Conservation (phyloP, 441 rosid genomes). For the Mallotus japonicus region DNA sequence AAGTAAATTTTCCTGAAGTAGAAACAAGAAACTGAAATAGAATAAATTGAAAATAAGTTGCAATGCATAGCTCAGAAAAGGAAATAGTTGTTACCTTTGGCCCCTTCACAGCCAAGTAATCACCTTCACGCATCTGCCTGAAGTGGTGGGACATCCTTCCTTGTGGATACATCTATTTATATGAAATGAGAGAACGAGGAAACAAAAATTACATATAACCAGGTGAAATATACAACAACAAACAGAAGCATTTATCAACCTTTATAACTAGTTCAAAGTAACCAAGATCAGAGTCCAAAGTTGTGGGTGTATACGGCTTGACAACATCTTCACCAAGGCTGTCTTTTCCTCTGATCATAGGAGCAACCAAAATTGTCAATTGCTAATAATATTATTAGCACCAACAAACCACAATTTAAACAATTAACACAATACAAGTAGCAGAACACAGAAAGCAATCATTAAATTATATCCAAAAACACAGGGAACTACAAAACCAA, state of each 20-base stretch:
- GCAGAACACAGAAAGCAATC: no score
- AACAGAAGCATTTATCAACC: conserved; percentile 34
- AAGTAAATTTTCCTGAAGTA: no score
- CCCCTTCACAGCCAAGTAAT: conserved; percentile 83
- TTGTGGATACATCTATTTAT: conserved; percentile 83
- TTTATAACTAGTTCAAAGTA: conserved; percentile 81
- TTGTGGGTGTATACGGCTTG: conserved; percentile 90
- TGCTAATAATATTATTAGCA: no score
- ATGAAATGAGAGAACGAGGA: conserved; percentile 13
- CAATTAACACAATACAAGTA: no score
- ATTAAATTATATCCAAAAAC: not conserved
- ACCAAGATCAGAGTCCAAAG: conserved; percentile 89
- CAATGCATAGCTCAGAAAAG: no score
- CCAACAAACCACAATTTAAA: no score
- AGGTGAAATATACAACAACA: conserved; percentile 3
- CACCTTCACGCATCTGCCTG: conserved; percentile 80
- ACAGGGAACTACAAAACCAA: not conserved
- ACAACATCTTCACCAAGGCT: conserved; percentile 77
- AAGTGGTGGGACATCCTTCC: conserved; percentile 99
- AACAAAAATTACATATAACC: not conserved
- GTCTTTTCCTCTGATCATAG: conserved; percentile 70
- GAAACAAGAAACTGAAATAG: no score
- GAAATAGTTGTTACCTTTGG: conserved; percentile 61
- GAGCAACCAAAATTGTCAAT: not conserved
- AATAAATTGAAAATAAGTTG: no score